Conservation (phyloP, 805 yeast species). For the Kazachstania viticola region DNA sequence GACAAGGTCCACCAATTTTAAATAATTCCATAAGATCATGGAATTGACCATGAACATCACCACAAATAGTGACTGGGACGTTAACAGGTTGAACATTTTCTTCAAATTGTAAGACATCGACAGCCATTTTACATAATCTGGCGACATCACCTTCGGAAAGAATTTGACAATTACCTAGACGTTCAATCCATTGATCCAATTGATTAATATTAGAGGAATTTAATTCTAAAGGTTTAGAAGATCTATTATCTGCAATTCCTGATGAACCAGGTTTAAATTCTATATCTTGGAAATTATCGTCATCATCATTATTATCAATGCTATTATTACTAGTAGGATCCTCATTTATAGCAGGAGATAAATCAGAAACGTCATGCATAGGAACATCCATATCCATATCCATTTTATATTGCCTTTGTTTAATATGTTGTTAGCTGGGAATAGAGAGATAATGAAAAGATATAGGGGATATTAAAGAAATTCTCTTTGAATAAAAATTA, state of each 20-base stretch:
- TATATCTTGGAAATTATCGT: constrained; percentile 15
- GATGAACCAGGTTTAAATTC: constrained; percentile 26
- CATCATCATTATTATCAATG: constrained; percentile 21
- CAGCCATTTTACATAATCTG: constrained; percentile 77
- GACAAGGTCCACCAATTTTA: constrained; percentile 90
- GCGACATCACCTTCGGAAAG: constrained; percentile 71
- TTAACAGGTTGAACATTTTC: constrained; percentile 91
- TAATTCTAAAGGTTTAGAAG: constrained; percentile 30
- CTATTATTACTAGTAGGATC: constrained; percentile 5
- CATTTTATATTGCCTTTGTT: too few relatives aligned
- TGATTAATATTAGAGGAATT: constrained; percentile 44
- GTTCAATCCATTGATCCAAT: constrained; percentile 81
- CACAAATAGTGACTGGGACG: constrained; percentile 95
- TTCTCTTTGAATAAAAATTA: too few relatives aligned
- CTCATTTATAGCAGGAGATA: constrained; percentile 25
- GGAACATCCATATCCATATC: constrained; percentile 63
- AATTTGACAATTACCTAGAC: constrained; percentile 67
- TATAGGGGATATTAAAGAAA: too few relatives aligned
- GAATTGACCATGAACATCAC: constrained; percentile 94
- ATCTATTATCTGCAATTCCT: constrained; percentile 30
- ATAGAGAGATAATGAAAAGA: too few relatives aligned
- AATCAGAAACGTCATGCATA: constrained; percentile 58
- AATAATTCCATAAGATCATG: constrained; percentile 89
- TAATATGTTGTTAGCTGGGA: too few relatives aligned
- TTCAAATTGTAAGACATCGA: constrained; percentile 81